Evolutionary conservation across 2,329 filamentous ascomycete genomes (phyloP).

Genomic region (Hypoxylon sp.): DNA sequence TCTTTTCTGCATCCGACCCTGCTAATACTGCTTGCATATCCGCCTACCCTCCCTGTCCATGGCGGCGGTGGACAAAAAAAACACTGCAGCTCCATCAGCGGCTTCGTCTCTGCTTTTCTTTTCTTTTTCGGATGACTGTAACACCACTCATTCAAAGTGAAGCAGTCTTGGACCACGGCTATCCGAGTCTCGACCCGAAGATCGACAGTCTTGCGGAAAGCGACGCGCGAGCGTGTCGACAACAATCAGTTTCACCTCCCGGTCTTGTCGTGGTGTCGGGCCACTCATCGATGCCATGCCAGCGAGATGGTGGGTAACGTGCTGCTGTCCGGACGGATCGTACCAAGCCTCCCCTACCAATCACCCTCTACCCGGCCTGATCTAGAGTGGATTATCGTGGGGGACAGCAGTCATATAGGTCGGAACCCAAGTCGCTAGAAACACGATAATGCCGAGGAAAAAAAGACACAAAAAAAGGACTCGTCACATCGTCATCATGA

Average conservation of each 20-base stretch:
- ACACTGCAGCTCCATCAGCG: constrained; percentile 29
- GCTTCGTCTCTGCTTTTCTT: constrained; percentile 16
- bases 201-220: constrained; percentile 24
- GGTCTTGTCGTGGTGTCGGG: constrained; percentile 13
- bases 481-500: constrained; percentile 22
- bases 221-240: constrained; percentile 6
- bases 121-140: constrained; percentile 21
- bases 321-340: constrained; percentile 19
- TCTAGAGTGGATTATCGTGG: constrained; percentile 35
- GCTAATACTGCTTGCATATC: constrained; percentile 24
- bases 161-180: constrained; percentile 13
- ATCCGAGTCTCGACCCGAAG: constrained; percentile 33
- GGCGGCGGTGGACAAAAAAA: constrained; percentile 2
- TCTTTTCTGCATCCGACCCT: constrained; percentile 26
- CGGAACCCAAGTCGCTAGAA: constrained; percentile 10
- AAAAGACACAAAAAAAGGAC: no score
- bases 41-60: constrained; percentile 18
- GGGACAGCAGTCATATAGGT: constrained; percentile 28
- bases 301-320: constrained; percentile 17
- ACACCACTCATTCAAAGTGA: constrained; percentile 25
- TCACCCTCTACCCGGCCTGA: constrained; percentile 26
- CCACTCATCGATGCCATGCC: constrained; percentile 19
- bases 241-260: constrained; percentile 16
- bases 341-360: constrained; percentile 25
- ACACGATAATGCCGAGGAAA: constrained; percentile 11